Base-by-base conservation (phyloP, 1,139 yeast species). In the Magnusiomyces fungicola region DNA sequence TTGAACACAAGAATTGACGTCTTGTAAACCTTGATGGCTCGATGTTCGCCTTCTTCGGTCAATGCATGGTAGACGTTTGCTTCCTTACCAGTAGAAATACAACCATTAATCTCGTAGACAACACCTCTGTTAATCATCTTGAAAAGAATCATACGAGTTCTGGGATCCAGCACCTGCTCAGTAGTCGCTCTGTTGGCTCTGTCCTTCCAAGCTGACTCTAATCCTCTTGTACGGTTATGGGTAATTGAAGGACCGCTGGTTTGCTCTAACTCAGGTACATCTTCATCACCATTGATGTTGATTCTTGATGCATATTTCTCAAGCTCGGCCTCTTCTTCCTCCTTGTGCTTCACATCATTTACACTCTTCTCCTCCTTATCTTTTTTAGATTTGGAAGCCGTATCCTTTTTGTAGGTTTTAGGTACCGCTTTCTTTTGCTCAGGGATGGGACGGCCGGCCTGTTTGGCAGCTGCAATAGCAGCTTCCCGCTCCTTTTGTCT, bases 41-140 rank as follows among this genome's bases (percentile, higher is more conserved):
- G 60, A 49, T 60, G 69, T 55, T 60, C 62, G 14, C 66, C 76
- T 33, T 73, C 76, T 52, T 84, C 94, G 51, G 87, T 83, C 57
- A 80, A 80, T 0, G 96, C 97, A 64, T 90, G 96, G 64, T 94
- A 94, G 2, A 94, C 97, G 64, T 94, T 94, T 24, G 98, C 98
- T 66, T 94, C 99, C 66, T 94, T 94, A 40, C 99, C 99, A 0
- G 98, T 94, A 60, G 95, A 82, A 46, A 94, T 76, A 64, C 98
- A 92, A 6, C 98, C 98, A 61, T 90, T 88, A 60, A 94, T 83
- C 58, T 87, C 80, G 7, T 92, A 79, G 30, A 94, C 79, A 14
- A 85, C 75, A 2, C 96, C 96, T 59, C 84, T 81, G 62, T 81
- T 85, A 64, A 88, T 81, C 66, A 94, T 75, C 55, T 87, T 88